These are phyloP conservation scores for Saccharomyces mikatae DNA, from an alignment of 805 yeast genomes.

Conservation along the genomic window DNA sequence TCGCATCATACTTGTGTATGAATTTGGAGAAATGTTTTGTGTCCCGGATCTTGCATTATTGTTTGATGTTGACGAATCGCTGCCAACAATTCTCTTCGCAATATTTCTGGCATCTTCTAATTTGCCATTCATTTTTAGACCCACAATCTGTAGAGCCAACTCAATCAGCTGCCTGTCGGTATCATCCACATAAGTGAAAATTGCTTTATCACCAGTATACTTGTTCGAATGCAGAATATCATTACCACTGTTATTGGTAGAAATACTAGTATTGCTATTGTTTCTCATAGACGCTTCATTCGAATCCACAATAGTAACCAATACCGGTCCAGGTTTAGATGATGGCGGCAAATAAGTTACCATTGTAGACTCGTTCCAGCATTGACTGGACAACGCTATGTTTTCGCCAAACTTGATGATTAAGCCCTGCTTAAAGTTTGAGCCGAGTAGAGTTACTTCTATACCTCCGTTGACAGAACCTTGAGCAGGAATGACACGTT, in stretches of 20 bases:
- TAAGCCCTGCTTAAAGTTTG: conserved; percentile 74
- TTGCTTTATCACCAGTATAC: conserved; percentile 27
- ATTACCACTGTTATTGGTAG: background rate
- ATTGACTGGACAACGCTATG: conserved; percentile 72
- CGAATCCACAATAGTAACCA: conserved; percentile 63
- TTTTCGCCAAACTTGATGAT: conserved; percentile 79
- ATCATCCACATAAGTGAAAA: conserved; percentile 87
- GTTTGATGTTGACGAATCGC: conserved; percentile 14
- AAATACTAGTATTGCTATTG: background rate
- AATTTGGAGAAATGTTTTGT: background rate
- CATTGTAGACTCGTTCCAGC: conserved; percentile 91
- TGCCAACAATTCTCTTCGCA: conserved; percentile 80
- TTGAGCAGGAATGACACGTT: conserved; percentile 84
- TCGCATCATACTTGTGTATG: conserved; percentile 4
- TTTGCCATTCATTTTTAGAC: conserved; percentile 89
- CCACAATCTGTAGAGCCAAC: conserved; percentile 89
- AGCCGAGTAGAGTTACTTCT: conserved; percentile 83
- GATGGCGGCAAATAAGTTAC: conserved; percentile 93
- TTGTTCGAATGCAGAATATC: conserved; percentile 5
- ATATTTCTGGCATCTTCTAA: conserved; percentile 88
- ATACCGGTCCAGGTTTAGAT: conserved; percentile 77
- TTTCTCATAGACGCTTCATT: conserved; percentile 18
- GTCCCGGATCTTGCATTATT: background rate
- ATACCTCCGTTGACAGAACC: conserved; percentile 95
- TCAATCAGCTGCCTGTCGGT: conserved; percentile 90